Evolutionary conservation across 768 basidiomycete species (phyloP), one percentile per base, ranked within the genome.

Genomic region (Suillus clintonianus): DNA sequence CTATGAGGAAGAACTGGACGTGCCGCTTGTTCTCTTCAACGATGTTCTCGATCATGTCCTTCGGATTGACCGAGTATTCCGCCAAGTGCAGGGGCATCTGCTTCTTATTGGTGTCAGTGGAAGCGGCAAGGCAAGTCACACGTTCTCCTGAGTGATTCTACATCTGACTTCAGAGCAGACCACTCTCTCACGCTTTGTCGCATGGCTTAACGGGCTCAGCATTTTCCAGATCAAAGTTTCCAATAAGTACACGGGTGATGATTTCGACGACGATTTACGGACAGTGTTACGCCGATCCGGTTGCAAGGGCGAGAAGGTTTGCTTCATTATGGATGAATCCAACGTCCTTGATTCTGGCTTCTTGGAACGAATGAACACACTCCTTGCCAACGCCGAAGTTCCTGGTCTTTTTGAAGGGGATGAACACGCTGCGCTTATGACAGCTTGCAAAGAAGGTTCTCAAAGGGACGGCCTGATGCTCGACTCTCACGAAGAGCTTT

Each of bases 391-490:
- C 70, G 97, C 97, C n/a, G 97, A 99, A 76, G 96, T 99, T n/a
- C 97, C 97, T 0, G 97, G 97, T 76, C 84, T 99, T n/a, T 99
- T 99, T 74, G 97, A 99, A 77, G 97, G 97, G n/a, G 97, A 99
- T 70, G 97, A 99, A 74, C 91, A 98, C 74, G 89, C 97, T 22
- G 94, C 96, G 58, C 81, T 99, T 62, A 99, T 99, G 96, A 99
- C 97, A 5, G 95, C 97, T 1, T 99, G 97, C 81, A 98, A 97
- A 75, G 97, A 99, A 78, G 97, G 97, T 6, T 97, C 97, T n/a
- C 96, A 98, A 72, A 88, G 97, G 15, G 97, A 99, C 67, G 97
- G 97, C 13, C 81, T 98, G 36, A 99, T 99, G 95, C 82, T 99
- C 10, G 97, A 99, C 78, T 97, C 96, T 39, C 95, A 92, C 61